These are phyloP conservation scores for Sesbania bispinosa DNA, from an alignment of 306 rosid genomes.

Conservation along the genomic window DNA sequence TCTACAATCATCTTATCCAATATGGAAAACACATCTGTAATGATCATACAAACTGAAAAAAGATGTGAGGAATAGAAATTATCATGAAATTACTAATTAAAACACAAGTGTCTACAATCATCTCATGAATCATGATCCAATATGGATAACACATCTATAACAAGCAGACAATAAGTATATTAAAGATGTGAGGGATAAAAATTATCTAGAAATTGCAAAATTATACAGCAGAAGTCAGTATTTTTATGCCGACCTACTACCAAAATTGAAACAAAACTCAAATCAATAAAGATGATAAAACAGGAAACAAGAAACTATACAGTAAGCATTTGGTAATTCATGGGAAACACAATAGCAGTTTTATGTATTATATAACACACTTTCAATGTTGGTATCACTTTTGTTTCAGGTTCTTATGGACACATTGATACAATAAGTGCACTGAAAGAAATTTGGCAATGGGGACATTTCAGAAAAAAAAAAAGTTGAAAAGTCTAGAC, in stretches of 20 bases:
- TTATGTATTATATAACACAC: neutral
- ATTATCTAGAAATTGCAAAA: neutral
- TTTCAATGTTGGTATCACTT: neutral
- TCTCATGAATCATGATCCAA: too few species aligned
- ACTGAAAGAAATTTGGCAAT: neutral
- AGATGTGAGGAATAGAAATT: neutral
- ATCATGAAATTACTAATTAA: neutral
- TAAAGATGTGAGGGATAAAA: neutral
- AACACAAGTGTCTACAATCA: neutral
- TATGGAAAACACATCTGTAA: neutral
- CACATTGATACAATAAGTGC: neutral
- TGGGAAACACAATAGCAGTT: neutral
- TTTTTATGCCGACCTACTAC: neutral
- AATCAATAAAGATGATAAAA: neutral
- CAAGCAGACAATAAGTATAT: neutral
- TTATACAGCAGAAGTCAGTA: neutral
- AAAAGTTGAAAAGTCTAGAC: neutral
- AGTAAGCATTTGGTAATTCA: neutral
- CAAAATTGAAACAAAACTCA: neutral
- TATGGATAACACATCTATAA: neutral
- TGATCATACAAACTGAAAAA: neutral
- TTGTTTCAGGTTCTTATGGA: neutral
- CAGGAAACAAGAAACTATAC: neutral
- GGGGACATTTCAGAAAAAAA: neutral
- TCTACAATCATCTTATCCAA: neutral